Percentiles rank a stretch among this genome's conserved stretches.
Conservation (phyloP, 176 grass and related monocot genomes). For the Zizania latifolia region DNA sequence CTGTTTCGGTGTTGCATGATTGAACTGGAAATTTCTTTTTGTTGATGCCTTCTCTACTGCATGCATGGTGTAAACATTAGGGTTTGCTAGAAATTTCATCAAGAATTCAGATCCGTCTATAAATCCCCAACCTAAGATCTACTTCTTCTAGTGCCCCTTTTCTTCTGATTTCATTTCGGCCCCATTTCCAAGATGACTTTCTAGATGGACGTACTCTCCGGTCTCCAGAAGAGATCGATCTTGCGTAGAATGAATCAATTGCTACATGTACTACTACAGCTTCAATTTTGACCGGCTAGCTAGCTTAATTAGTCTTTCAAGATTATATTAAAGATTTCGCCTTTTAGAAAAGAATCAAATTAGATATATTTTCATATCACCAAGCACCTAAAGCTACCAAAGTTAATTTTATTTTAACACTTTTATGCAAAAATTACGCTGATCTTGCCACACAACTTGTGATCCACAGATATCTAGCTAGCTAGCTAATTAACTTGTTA, state of each 20-base stretch:
- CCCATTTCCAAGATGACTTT: conserved; percentile 32
- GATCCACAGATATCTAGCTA: background rate
- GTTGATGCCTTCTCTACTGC: background rate
- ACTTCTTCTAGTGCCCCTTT: conserved; percentile 7
- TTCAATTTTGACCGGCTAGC: conserved; percentile 30
- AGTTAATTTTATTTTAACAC: conserved; percentile 12
- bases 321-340: background rate
- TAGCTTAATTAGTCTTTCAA: conserved; percentile 13
- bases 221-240: conserved; percentile 34
- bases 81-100: conserved; percentile 21
- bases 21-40: background rate
- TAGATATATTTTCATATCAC: background rate
- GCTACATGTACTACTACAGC: conserved; percentile 3
- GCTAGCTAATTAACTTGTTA: background rate
- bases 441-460: conserved; percentile 13
- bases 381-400: background rate
- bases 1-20: conserved; percentile 19
- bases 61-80: conserved; percentile 35
- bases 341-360: conserved; percentile 4
- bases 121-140: background rate
- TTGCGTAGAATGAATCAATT: conserved; percentile 36
- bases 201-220: conserved; percentile 25
- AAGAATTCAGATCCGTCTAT: conserved; percentile 16
- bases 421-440: background rate
- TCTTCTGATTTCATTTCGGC: conserved; percentile 18